Evolutionary conservation across 495 filamentous ascomycete genomes (phyloP), one percentile per base, ranked within the genome.

Genomic region (Penicillium salamii): DNA sequence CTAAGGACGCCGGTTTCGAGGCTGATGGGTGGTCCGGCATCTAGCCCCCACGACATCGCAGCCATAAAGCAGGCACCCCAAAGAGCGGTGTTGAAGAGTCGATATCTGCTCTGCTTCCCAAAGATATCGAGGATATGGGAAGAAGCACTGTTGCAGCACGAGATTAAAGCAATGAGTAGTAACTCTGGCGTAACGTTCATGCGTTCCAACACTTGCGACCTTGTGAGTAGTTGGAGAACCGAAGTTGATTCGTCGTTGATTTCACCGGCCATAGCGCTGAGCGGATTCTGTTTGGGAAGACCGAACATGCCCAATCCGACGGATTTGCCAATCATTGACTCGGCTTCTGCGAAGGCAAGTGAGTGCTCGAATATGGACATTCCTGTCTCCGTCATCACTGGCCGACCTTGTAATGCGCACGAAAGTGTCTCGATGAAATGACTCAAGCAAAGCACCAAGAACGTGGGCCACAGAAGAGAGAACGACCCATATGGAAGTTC

Each of bases 281-380:
- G 49, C 17, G 58, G 55, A 31, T 49, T 67, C 53, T 66, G 55
- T 49, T 73, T 79, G 7, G 67, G 50, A 19, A 71, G 64, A 41
- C 80, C 79, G 66, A 89, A 87, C 13, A 86, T 54, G 8, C 82
- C 80, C 54, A 88, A 81, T 2, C 86, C 88, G 2, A 95, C 77
- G 4, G 86, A 83, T 46, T 80, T 85, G 58, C 84, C 81, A 33
- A 95, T 81, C 52, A 89, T 85, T 9, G 89, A 86, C 62, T 98
- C 95, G 3, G 93, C 90, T 65, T 98, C 95, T 1, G 93, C 90
- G 67, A 97, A 98, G 0, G 93, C 93, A 12, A 98, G 73, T 0
- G 93, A 97, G 61, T 96, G 90, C 56, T 98, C 93, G 61, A 98
- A 93, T 15, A 97, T 79, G 0, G 91, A 96, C 89, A 97, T 97